phyloP scores from a whole-genome alignment of 257 asterid species.

The Nicotiana otophora region DNA sequence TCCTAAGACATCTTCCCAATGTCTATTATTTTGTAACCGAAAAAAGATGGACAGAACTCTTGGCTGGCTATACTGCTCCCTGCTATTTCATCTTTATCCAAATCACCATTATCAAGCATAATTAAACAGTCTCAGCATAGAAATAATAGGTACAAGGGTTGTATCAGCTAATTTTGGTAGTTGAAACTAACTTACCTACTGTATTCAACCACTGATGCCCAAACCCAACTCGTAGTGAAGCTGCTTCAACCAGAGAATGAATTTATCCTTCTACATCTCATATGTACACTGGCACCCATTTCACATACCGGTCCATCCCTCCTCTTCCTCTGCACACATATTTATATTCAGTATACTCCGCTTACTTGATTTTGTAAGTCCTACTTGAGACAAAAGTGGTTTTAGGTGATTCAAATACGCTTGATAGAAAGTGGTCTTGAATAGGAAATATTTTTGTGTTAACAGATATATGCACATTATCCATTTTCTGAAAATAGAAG shows the following conservation, averaged over 20 bases:
- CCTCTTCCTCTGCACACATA: neutral
- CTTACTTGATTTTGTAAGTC: constrained; percentile 1
- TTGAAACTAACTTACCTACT: neutral
- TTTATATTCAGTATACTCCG: neutral
- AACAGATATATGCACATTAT: neutral
- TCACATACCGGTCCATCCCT: neutral
- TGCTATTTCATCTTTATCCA: neutral
- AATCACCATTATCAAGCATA: neutral
- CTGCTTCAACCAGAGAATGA: neutral
- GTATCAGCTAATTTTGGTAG: neutral
- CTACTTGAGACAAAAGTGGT: neutral
- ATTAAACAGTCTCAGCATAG: neutral
- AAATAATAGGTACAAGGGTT: neutral
- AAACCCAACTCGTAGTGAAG: constrained; percentile 1
- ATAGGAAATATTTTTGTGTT: neutral
- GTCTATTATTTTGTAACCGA: neutral
- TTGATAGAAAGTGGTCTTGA: neutral
- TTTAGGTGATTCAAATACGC: neutral
- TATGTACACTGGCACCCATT: neutral
- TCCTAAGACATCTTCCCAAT: neutral
- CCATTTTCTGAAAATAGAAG: neutral
- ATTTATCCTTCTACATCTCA: neutral
- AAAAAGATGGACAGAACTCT: neutral
- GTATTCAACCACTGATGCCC: neutral
- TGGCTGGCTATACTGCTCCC: neutral